Percentiles rank a stretch among this genome's conserved stretches.
Conservation (phyloP, 345 rosid genomes). For the Gossypium turneri region DNA sequence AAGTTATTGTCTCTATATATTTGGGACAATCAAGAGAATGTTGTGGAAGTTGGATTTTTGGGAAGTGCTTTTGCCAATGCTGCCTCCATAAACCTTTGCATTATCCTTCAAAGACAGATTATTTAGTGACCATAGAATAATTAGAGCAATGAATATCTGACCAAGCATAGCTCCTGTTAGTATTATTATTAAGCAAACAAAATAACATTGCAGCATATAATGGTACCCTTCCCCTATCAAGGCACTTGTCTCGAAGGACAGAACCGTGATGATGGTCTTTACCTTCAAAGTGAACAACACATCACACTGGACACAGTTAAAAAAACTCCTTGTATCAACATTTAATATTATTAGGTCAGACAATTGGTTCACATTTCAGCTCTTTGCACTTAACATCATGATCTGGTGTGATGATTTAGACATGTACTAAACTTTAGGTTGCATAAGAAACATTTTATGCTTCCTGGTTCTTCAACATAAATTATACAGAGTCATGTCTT, state of each 20-base stretch:
- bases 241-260: too few relatives aligned
- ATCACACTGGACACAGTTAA: too few relatives aligned
- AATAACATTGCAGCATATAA: too few relatives aligned
- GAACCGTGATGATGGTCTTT: too few relatives aligned
- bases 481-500: background rate
- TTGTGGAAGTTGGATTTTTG: background rate
- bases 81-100: background rate
- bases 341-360: background rate
- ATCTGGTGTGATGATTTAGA: background rate
- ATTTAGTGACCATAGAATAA: background rate
- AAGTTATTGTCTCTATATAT: background rate
- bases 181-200: too few relatives aligned
- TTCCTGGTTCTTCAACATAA: slow-evolving; percentile 8
- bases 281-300: too few relatives aligned
- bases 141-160: background rate
- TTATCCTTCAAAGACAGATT: background rate
- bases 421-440: background rate
- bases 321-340: too few relatives aligned
- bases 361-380: background rate
- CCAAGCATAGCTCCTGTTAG: background rate
- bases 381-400: background rate
- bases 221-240: too few relatives aligned
- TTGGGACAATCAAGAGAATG: background rate
- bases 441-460: background rate
- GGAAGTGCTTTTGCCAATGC: background rate